Evolutionary conservation across 2,329 filamentous ascomycete species (phyloP).

Genomic region (Phaeosphaeria sp.): DNA sequence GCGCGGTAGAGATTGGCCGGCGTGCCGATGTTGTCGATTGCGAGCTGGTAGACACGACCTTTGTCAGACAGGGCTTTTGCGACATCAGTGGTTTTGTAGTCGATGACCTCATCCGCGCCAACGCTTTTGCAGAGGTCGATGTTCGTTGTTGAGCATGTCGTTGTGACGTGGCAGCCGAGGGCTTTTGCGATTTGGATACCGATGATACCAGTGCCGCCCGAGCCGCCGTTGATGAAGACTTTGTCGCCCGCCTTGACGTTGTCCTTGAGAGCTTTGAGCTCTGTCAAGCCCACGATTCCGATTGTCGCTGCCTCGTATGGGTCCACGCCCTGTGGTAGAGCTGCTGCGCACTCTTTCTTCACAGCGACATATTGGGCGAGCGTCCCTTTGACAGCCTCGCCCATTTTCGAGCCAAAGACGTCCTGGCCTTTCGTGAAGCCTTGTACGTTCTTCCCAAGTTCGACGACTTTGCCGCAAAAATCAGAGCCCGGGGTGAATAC

Average conservation of each 20-base stretch:
- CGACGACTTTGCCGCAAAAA: conserved; percentile 58
- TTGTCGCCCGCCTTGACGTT: conserved; percentile 53
- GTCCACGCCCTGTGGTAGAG: conserved; percentile 33
- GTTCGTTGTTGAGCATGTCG: conserved; percentile 65
- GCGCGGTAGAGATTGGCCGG: conserved; percentile 61
- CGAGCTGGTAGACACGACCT: conserved; percentile 59
- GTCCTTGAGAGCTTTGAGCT: conserved; percentile 46
- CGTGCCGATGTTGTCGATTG: conserved; percentile 65
- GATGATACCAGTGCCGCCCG: conserved; percentile 66
- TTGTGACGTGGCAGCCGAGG: conserved; percentile 65
- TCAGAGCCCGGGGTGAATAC: conserved; percentile 56
- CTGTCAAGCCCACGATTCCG: conserved; percentile 48
- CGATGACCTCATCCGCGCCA: conserved; percentile 69
- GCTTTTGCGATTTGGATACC: conserved; percentile 69
- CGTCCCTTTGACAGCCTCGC: conserved; percentile 41
- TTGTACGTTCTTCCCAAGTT: conserved; percentile 33
- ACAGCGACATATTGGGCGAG: conserved; percentile 48
- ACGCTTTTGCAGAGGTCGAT: conserved; percentile 62
- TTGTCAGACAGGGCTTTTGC: conserved; percentile 54
- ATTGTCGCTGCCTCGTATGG: conserved; percentile 46
- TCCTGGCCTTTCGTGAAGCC: conserved; percentile 44
- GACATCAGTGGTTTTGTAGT: conserved; percentile 63
- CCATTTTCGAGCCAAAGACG: conserved; percentile 49
- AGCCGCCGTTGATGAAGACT: conserved; percentile 70
- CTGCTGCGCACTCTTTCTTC: conserved; percentile 19